Evolutionary conservation across 2,329 filamentous ascomycete genomes (phyloP).

Genomic region (Tolypocladium pustulatum): DNA sequence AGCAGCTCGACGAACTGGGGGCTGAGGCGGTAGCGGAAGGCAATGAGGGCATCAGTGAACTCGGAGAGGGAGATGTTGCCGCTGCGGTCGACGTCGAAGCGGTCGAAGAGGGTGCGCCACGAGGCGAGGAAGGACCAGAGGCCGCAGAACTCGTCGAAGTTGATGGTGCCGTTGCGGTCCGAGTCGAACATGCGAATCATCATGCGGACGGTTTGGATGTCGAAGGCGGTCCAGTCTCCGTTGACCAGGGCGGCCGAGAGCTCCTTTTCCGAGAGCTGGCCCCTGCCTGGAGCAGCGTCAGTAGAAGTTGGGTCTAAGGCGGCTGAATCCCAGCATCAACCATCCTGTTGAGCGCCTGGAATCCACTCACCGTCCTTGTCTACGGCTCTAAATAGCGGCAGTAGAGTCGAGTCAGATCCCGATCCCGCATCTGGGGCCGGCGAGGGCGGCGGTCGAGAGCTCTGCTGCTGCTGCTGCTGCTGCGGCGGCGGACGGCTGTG

Average conservation of each 20-base stretch:
- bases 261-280: slow-evolving; percentile 76
- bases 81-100: slow-evolving; percentile 79
- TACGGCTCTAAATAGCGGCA: slow-evolving; percentile 80
- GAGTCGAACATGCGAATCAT: slow-evolving; percentile 99
- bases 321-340: not conserved
- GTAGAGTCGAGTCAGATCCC: slow-evolving; percentile 59
- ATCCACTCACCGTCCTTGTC: slow-evolving; percentile 62
- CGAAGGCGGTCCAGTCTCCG: slow-evolving; percentile 90
- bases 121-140: slow-evolving; percentile 93
- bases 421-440: slow-evolving; percentile 40
- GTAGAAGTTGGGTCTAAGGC: not conserved
- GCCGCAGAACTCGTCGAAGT: slow-evolving; percentile 91
- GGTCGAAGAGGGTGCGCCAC: slow-evolving; percentile 90
- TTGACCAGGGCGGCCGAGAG: slow-evolving; percentile 88
- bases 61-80: slow-evolving; percentile 81
- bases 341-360: not conserved
- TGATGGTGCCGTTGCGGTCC: slow-evolving; percentile 78
- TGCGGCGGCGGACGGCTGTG: not conserved
- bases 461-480: slow-evolving; percentile 3
- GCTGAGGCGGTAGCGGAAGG: slow-evolving; percentile 87
- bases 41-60: slow-evolving; percentile 80
- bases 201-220: slow-evolving; percentile 89
- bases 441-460: slow-evolving; percentile 55
- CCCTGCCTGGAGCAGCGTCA: slow-evolving; percentile 37
- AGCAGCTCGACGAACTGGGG: slow-evolving; percentile 73